Evolutionary conservation across 306 rosid genomes (phyloP), one percentile per base, ranked within the genome.

Genomic region (Dalbergia oliveri): DNA sequence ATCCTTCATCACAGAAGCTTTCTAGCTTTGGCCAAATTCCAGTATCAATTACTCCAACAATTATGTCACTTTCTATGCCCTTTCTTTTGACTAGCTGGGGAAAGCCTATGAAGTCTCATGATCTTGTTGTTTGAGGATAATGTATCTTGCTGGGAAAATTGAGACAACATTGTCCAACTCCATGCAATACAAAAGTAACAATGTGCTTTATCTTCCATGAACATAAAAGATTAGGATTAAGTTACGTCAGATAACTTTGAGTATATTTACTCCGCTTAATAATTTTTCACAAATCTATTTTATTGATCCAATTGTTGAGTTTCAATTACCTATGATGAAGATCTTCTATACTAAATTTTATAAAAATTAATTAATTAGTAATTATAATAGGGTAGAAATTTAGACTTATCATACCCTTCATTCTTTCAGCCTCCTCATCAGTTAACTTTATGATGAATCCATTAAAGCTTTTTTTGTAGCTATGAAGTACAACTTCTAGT

Each of bases 41-140:
- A 0, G 39, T 1, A 51, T 89, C 91, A 0, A 89, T 3, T 18
- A 87, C 78, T 49, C 88, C 90, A 1, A 87, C 67, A 5, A 85
- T 69, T 53, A 89, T 37, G 35, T 87, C 73, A 35, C 84, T 83
- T 47, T 87, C 87, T 0, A 63, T 0, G 0, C 6, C 37, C 4
- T 51, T 2, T 78, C 83, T 83, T 5, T 51, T 8, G 0, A 77
- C 84, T 10, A 83, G 31, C 10, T 43, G 31, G 0, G 82, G n/a
- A 21, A 85, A 72, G 0, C 88, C 89, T 16, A 85, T 6, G 79
- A 87, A 89, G 73, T 89, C 82, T 89, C 90, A 89, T 0, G 90
- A 87, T 59, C 74, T 88, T 26, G 89, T 86, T 18, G 91, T 86
- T 18, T 74, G 86, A 1, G 35, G 74, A 3, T 9, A 11, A 0